Conservation (phyloP, 176 grass and related monocot genomes). For the Olyra latifolia region DNA sequence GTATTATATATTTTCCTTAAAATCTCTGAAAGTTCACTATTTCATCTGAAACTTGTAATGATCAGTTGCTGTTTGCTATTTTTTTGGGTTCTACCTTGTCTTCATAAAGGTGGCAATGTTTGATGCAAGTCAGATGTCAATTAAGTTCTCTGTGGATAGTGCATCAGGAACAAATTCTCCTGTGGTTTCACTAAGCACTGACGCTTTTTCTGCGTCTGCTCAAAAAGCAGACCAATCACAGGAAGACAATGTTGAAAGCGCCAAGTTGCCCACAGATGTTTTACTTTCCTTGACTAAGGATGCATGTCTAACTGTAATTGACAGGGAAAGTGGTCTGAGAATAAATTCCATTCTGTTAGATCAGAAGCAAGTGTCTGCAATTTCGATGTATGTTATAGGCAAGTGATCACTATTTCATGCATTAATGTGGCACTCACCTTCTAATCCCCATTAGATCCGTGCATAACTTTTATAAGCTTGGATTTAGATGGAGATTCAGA, state of each 20-base stretch:
- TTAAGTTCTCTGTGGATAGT: constrained; percentile 66
- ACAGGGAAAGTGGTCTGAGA: constrained; percentile 48
- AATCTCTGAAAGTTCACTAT: constrained; percentile 17
- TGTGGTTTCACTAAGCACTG: constrained; percentile 54
- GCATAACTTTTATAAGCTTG: constrained; percentile 20
- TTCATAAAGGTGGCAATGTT: constrained; percentile 75
- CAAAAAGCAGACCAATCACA: constrained; percentile 40
- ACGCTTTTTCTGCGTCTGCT: constrained; percentile 17
- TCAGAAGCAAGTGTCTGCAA: constrained; percentile 54
- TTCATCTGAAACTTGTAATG: constrained; percentile 22
- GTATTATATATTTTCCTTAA: constrained; percentile 9
- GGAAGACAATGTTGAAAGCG: constrained; percentile 32
- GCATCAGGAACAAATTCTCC: constrained; percentile 71
- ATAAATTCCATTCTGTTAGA: constrained; percentile 56
- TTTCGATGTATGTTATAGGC: constrained; percentile 92
- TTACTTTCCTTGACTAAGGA: constrained; percentile 76
- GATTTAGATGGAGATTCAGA: constrained; percentile 46
- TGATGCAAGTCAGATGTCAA: constrained; percentile 60
- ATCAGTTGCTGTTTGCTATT: constrained; percentile 23
- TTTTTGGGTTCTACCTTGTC: constrained; percentile 33
- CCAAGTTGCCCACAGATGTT: constrained; percentile 46
- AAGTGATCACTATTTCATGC: constrained; percentile 53
- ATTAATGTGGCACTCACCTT: constrained; percentile 10
- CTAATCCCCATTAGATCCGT: constrained; percentile 26
- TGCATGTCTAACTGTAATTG: constrained; percentile 56